Conservation (phyloP, 306 rosid species). For the Begonia masoniana region DNA sequence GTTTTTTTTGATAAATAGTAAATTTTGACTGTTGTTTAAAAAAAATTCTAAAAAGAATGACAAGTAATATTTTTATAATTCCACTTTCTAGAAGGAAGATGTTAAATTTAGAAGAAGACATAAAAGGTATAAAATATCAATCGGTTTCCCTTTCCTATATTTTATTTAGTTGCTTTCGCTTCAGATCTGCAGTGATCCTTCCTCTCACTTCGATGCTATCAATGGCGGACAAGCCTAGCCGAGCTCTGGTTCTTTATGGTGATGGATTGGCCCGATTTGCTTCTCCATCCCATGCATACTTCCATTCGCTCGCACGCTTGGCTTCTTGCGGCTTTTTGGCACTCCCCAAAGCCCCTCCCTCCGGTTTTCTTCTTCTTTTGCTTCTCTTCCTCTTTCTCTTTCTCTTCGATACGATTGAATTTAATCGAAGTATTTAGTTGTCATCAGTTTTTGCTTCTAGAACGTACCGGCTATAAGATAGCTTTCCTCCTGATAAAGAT, state of each 20-base stretch:
- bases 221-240: slow-evolving; percentile 89
- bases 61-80: too few species aligned
- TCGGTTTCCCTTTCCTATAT: too few species aligned
- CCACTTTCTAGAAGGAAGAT: too few species aligned
- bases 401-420: background rate
- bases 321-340: slow-evolving; percentile 61
- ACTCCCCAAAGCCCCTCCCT: slow-evolving; percentile 47
- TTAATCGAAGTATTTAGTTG: background rate
- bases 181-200: background rate
- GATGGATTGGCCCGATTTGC: slow-evolving; percentile 57
- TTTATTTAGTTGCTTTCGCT: too few species aligned
- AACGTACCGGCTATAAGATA: too few species aligned
- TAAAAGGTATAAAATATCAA: too few species aligned
- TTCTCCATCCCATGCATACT: slow-evolving; percentile 35
- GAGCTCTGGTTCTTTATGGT: slow-evolving; percentile 59
- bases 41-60: too few species aligned
- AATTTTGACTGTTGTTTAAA: too few species aligned
- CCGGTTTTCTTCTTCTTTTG: slow-evolving; percentile 32
- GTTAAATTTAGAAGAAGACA: too few species aligned
- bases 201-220: background rate
- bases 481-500: too few species aligned
- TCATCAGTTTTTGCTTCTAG: background rate
- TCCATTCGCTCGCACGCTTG: slow-evolving; percentile 54
- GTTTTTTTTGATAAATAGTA: too few species aligned
- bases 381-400: background rate